Base-by-base conservation (phyloP, 2,329 filamentous ascomycete species). In the Colletotrichum filicis region DNA sequence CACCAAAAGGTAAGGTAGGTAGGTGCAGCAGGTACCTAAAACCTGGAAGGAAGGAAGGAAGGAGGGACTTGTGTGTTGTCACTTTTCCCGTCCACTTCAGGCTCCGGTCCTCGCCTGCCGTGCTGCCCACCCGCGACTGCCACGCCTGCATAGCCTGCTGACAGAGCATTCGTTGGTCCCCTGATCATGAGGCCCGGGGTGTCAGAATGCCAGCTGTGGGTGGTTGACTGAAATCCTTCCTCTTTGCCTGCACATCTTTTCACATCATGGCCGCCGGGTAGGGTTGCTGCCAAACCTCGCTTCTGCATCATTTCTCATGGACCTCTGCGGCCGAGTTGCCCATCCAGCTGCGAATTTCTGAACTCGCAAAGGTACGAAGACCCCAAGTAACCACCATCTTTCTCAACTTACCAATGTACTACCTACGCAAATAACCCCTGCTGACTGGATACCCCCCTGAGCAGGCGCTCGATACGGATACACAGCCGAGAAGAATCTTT, bases 71-170 rank as follows among this genome's bases (percentile, higher is more conserved):
- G 19, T 14, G 24, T 28, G 42, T 49, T 49, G 42, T 49, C 42
- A n/a, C 42, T n/a, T 49, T 11, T 3, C 16, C 16, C 37, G 16
- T 42, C 37, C 37, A 42, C 37, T 5, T 42, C 42, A 49, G 42
- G 42, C 28, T 63, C 55, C 28, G 16, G 49, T 57, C n/a, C 1
- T 67, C 68, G 57, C 60, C 61, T 59, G 69, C 61, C 35, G 14
- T 42, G 35, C 14, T 42, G 35, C 35, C 35, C 12, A 42, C 35
- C 58, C 37, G 59, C 61, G 62, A 24, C 61, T 69, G 49, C 42
- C 42, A 49, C 42, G 42, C 42, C 42, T 46, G 42, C 42, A 46
- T 46, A 16, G 16, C 16, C 19, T 49, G 42, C 42, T 64, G 66
- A 63, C 61, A 55, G 30, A 35, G 64, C 64, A 56, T 30, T 42